Percentiles rank a stretch among this genome's conserved stretches.
Evolutionary conservation across 1,284 basidiomycete species (phyloP).

Genomic region (Leccinum griseonigrum): DNA sequence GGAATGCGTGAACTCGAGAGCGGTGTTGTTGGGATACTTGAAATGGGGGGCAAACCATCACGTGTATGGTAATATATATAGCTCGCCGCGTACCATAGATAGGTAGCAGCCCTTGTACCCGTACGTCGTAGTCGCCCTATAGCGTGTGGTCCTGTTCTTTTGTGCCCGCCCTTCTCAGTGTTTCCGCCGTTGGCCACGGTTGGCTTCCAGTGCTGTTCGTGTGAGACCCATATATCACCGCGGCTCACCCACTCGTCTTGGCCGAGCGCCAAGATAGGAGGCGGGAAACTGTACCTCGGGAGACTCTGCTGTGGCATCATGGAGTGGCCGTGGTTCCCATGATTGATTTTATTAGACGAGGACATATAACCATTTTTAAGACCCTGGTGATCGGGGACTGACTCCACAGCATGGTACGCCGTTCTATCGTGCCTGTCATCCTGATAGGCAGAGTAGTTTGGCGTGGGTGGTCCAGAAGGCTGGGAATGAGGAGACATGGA

Average conservation of each 20-base stretch:
- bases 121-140: too few species aligned
- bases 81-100: too few species aligned
- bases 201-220: constrained; percentile 24
- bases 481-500: constrained; percentile 49
- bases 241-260: constrained; percentile 44
- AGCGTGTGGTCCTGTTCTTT: too few species aligned
- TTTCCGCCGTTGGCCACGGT: too few species aligned
- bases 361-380: constrained; percentile 32
- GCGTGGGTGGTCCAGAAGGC: constrained; percentile 46
- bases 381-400: constrained; percentile 29
- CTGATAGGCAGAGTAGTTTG: constrained; percentile 45
- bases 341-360: constrained; percentile 32
- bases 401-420: constrained; percentile 28
- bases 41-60: constrained; percentile 23
- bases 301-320: constrained; percentile 28
- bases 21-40: constrained; percentile 28
- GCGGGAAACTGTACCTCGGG: constrained; percentile 48
- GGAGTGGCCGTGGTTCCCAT: constrained; percentile 32
- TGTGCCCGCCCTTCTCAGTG: too few species aligned
- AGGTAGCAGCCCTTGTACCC: too few species aligned
- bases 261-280: constrained; percentile 54
- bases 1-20: constrained; percentile 36
- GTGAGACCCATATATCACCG: constrained; percentile 33
- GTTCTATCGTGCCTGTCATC: constrained; percentile 40
- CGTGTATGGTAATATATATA: too few species aligned